These are phyloP conservation scores for Neofusicoccum ribis DNA, from an alignment of 2,329 filamentous ascomycete species.

Conservation along the genomic window DNA sequence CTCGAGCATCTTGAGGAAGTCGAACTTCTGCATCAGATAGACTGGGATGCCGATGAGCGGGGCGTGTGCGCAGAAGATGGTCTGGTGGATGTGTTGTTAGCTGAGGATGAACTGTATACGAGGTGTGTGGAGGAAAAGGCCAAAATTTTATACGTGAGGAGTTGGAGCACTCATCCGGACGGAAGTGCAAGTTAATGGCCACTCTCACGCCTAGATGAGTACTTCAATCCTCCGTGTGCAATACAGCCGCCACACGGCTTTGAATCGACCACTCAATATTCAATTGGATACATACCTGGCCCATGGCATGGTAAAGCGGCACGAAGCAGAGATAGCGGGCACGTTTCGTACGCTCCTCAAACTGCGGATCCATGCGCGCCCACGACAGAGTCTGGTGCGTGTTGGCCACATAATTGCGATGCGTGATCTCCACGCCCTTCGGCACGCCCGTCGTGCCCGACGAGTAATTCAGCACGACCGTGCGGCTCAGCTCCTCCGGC, in stretches of 20 bases:
- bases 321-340: conserved; percentile 64
- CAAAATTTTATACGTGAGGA: no score
- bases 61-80: conserved; percentile 64
- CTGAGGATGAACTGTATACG: no score
- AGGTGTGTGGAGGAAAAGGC: no score
- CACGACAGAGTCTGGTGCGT: conserved; percentile 60
- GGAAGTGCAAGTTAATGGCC: no score
- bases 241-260: no score
- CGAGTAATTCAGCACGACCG: conserved; percentile 76
- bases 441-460: conserved; percentile 78
- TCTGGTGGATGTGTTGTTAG: conserved; percentile 43
- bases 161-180: no score
- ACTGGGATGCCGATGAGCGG: conserved; percentile 62
- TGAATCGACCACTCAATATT: no score
- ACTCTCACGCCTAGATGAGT: no score
- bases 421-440: conserved; percentile 82
- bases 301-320: conserved; percentile 58
- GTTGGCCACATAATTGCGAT: conserved; percentile 74
- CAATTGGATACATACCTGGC: conserved; percentile 34
- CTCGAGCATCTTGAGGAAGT: conserved; percentile 70
- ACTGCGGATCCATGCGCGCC: conserved; percentile 49
- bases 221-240: no score
- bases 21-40: conserved; percentile 78
- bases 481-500: conserved; percentile 52
- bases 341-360: conserved; percentile 44